phyloP scores from a whole-genome alignment of 441 rosid genomes.

The Jatropha multifida region DNA sequence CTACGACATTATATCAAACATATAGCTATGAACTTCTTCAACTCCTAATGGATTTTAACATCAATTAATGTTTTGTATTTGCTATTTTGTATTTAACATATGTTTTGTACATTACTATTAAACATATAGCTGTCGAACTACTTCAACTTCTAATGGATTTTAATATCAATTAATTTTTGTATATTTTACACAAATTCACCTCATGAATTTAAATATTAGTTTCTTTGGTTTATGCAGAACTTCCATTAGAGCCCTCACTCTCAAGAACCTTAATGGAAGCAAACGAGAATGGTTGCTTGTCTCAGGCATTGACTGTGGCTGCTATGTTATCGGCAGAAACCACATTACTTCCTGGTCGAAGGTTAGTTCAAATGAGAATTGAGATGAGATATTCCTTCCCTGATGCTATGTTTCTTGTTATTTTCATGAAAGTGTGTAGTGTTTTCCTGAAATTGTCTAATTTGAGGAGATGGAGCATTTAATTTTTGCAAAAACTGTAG shows the following conservation, averaged over 20 bases:
- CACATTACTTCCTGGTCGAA: constrained; percentile 68
- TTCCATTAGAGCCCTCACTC: constrained; percentile 95
- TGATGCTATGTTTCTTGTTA: neutral
- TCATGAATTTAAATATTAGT: constrained; percentile 14
- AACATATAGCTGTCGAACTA: no score
- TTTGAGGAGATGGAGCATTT: constrained; percentile 5
- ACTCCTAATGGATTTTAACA: constrained; percentile 2
- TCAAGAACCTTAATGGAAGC: constrained; percentile 95
- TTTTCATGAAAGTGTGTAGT: neutral
- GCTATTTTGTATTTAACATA: neutral
- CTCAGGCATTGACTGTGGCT: constrained; percentile 90
- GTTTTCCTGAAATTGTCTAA: neutral
- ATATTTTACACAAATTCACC: neutral
- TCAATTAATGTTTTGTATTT: neutral
- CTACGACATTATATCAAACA: no score
- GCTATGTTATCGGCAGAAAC: constrained; percentile 97
- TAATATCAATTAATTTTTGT: neutral
- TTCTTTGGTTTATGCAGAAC: constrained; percentile 54
- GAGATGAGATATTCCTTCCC: constrained; percentile 6
- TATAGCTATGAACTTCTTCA: neutral
- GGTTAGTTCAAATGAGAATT: constrained; percentile 41
- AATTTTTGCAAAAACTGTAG: neutral
- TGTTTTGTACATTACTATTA: no score
- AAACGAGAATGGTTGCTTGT: constrained; percentile 74
- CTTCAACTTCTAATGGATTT: no score